Base-by-base conservation (phyloP, 495 filamentous ascomycete genomes). In the Darksidea phi region DNA sequence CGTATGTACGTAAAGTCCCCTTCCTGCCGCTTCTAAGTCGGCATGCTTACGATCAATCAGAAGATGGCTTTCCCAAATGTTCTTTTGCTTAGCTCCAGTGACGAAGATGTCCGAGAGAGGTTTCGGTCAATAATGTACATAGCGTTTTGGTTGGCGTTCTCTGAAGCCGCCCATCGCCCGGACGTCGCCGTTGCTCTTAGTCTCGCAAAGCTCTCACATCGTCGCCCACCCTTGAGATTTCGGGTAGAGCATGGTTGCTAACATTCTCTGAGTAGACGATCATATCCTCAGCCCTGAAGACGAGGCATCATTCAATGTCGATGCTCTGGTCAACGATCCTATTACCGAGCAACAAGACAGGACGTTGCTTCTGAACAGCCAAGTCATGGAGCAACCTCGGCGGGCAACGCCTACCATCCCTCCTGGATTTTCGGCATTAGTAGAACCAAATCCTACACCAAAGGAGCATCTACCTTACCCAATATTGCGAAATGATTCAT, bases 391-490 rank as follows among this genome's bases (percentile, higher is more conserved):
- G 23, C 58, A 54, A 24, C 53, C 54, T 36, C 77, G 78, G 24
- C 72, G 78, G 34, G 79, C 79, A 2, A 85, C 83, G 10, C 85
- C 86, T 2, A 79, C 78, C 1, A 73, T 87, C 10, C 87, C 87
- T 34, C 87, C 88, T 23, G 88, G 87, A 0, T 81, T 90, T 43
- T 80, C 80, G 13, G 70, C 84, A 12, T 79, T 80, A 4, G 81
- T 80, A 52, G 71, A 75, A 2, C 83, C 61, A 11, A 65, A 54
- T 38, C 15, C 55, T 24, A 32, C 46, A 24, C 10, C 11, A 26
- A 24, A 43, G 12, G 48, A 57, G n/a, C 56, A 37, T 18, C 57
- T 53, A 11, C 43, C 41, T 47, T 52, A 32, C n/a, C 59, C 64
- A 10, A 5, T 57, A 17, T 67, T 59, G 18, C 49, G 59, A n/a